phyloP scores from a whole-genome alignment of 139 green algal species.

The Volvox reticuliferus region DNA sequence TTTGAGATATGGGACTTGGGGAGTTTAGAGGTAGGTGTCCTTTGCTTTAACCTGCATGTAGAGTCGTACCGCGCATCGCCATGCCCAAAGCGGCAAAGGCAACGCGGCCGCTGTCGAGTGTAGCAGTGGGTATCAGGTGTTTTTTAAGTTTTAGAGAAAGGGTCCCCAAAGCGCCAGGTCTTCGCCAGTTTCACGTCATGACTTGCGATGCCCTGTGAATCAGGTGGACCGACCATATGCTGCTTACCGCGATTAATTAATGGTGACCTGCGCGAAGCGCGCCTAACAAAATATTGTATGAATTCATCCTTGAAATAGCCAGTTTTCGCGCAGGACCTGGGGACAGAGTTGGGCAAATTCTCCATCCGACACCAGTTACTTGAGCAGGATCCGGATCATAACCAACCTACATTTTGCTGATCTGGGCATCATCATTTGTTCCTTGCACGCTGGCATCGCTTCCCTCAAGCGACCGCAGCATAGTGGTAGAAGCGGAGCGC shows the following conservation, averaged over 20 bases:
- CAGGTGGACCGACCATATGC: neutral
- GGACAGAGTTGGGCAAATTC: neutral
- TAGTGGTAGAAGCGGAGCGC: neutral
- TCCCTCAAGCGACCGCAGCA: conserved; percentile 35
- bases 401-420: conserved; percentile 85
- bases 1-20: too few species aligned
- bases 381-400: neutral
- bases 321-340: conserved; percentile 73
- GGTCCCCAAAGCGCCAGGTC: too few species aligned
- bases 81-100: too few species aligned
- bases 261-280: conserved; percentile 69
- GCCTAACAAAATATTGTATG: conserved; percentile 84
- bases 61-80: too few species aligned
- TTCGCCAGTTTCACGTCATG: too few species aligned
- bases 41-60: too few species aligned
- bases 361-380: neutral
- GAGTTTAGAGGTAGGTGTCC: too few species aligned
- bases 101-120: too few species aligned
- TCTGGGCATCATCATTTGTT: conserved; percentile 93
- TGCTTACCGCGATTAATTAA: conserved; percentile 90
- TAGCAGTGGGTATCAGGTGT: too few species aligned
- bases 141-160: too few species aligned
- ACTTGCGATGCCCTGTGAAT: too few species aligned
- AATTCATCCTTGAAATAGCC: conserved; percentile 93
- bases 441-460: conserved; percentile 74